Evolutionary conservation across 2,329 filamentous ascomycete species (phyloP), one percentile per base, ranked within the genome.

Genomic region (Rhytidhysteron rufulum): DNA sequence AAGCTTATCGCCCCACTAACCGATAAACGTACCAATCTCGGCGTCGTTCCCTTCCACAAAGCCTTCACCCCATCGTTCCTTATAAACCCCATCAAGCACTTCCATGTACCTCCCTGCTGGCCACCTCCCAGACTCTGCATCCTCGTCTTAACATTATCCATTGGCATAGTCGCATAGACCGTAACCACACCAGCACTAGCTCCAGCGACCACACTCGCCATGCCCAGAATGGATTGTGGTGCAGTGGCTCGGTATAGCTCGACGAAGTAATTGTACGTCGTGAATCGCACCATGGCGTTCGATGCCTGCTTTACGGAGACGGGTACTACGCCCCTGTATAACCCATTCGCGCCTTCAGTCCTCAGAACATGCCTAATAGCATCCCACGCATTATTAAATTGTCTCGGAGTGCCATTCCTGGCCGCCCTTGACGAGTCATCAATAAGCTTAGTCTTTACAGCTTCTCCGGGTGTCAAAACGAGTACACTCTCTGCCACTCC

Each of bases 221-320:
- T n/a, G n/a, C n/a, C n/a, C n/a, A n/a, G n/a, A n/a, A n/a, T n/a
- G n/a, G n/a, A n/a, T n/a, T n/a, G n/a, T 17, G 39, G 39, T n/a
- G 34, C 15, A 6, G 39, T 40, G 9, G 25, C 25, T 9, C 25
- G 9, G 25, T 29, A 29, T n/a, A n/a, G 9, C 9, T 9, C 9
- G 29, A 42, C 16, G 8, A 45, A 27, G 15, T 31, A 42, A 31
- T 21, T 30, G 31, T 45, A 45, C 25, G 39, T 45, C n/a, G 39
- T 45, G 22, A 45, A 45, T 15, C 42, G 42, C 11, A 45, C 42
- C 42, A 45, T 45, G 7, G 42, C 42, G 33, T 45, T 44, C 21
- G 22, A 35, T 19, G 42, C 41, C 24, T 45, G 42, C 31, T 42
- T 45, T 21, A 45, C 20, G 15, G 42, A 42, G 21, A 45, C 42